Conservation (phyloP, 805 yeast genomes). For the Myxozyma neotropica region DNA sequence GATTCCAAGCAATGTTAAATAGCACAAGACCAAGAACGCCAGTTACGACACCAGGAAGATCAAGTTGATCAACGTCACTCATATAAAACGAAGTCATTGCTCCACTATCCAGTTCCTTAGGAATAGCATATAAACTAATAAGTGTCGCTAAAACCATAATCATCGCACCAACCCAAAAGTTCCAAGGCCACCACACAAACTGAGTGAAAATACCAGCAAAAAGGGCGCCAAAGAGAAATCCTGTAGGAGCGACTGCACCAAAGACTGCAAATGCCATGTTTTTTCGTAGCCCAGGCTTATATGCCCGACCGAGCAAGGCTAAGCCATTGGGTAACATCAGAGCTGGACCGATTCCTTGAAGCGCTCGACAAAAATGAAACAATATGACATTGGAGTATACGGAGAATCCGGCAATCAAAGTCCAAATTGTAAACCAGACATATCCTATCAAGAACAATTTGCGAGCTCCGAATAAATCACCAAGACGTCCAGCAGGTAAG, state of each 20-base stretch:
- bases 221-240: conserved; percentile 58
- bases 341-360: conserved; percentile 69
- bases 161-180: conserved; percentile 54
- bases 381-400: conserved; percentile 50
- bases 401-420: conserved; percentile 61
- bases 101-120: conserved; percentile 51
- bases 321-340: conserved; percentile 61
- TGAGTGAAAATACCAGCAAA: conserved; percentile 55
- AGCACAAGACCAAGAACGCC: conserved; percentile 65
- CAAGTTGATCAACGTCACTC: conserved; percentile 42
- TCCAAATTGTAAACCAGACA: conserved; percentile 58
- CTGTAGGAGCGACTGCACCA: conserved; percentile 66
- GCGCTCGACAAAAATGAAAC: conserved; percentile 52
- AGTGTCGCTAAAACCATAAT: conserved; percentile 43
- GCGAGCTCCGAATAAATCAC: conserved; percentile 71
- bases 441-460: conserved; percentile 58
- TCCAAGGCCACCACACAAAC: conserved; percentile 63
- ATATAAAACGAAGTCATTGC: conserved; percentile 36
- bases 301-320: conserved; percentile 53
- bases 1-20: conserved; percentile 72
- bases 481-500: conserved; percentile 66
- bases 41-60: conserved; percentile 55
- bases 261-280: conserved; percentile 58
- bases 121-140: conserved; percentile 47
- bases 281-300: conserved; percentile 53